Conservation (phyloP, 2,329 filamentous ascomycete genomes). For the Beauveria caledonica region DNA sequence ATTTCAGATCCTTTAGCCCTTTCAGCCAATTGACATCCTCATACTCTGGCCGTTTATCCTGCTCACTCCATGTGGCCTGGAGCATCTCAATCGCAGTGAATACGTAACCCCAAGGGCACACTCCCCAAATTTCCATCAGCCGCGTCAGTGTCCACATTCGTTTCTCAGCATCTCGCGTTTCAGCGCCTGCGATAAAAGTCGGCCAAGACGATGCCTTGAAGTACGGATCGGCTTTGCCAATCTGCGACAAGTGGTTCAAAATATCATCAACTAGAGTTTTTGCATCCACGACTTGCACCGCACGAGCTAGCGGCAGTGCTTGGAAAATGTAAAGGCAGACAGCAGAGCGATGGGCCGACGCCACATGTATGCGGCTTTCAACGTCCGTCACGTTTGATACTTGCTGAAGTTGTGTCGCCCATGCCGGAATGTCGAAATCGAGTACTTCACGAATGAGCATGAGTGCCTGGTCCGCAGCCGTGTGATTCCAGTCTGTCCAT, state of each 20-base stretch:
- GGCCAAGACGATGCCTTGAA: conserved; percentile 56
- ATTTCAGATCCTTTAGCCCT: conserved; percentile 33
- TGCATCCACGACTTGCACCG: conserved; percentile 30
- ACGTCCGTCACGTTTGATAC: conserved; percentile 29
- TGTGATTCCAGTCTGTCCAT: conserved; percentile 23
- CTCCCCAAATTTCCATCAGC: conserved; percentile 34
- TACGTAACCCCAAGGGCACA: conserved; percentile 43
- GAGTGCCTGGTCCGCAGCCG: conserved; percentile 29
- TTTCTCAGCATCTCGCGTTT: conserved; percentile 38
- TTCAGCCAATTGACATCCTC: conserved; percentile 32
- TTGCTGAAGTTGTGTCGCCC: conserved; percentile 33
- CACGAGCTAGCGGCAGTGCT: conserved; percentile 30
- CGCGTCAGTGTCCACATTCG: conserved; percentile 44
- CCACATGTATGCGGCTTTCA: conserved; percentile 35
- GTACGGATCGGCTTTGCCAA: conserved; percentile 40
- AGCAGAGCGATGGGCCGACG: conserved; percentile 38
- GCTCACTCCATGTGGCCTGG: conserved; percentile 37
- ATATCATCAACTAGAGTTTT: conserved; percentile 41
- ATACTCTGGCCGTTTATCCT: conserved; percentile 23
- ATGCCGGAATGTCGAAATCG: conserved; percentile 33
- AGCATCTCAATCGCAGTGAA: conserved; percentile 42
- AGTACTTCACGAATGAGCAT: conserved; percentile 33
- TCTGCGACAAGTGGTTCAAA: conserved; percentile 39
- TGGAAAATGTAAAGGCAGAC: conserved; percentile 40
- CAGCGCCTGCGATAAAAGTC: conserved; percentile 48